A percentile compares a stretch with the other conserved stretches of the same genome.
Conservation (phyloP, 2,329 filamentous ascomycete genomes). For the Periconia sp. region DNA sequence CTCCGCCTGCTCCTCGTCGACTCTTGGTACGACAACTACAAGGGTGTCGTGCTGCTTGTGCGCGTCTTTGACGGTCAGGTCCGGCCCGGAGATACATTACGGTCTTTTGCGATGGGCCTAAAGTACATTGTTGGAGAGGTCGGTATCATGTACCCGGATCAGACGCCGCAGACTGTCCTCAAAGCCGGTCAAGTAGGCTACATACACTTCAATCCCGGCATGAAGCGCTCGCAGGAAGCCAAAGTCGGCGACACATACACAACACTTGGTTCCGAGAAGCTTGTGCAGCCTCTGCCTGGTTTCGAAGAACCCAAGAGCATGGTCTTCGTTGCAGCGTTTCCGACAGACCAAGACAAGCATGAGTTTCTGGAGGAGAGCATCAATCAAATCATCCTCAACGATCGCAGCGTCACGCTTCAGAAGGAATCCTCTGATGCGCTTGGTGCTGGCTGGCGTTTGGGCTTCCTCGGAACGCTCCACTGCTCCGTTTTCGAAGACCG, state of each 20-base stretch:
- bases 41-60: constrained; percentile 89
- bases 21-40: constrained; percentile 97
- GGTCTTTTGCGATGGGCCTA: constrained; percentile 84
- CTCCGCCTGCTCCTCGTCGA: constrained; percentile 89
- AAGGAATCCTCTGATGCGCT: constrained; percentile 95
- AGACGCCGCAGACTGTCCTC: constrained; percentile 78
- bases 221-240: constrained; percentile 95
- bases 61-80: constrained; percentile 89
- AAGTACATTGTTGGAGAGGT: constrained; percentile 96
- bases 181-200: constrained; percentile 96
- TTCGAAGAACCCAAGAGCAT: constrained; percentile 98
- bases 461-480: constrained; percentile 94
- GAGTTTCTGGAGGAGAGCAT: constrained; percentile 91
- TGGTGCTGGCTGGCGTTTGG: constrained; percentile 90
- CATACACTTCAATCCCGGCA: constrained; percentile 95
- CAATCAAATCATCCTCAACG: constrained; percentile 89
- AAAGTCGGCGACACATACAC: constrained; percentile 97
- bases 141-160: constrained; percentile 91
- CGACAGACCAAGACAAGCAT: constrained; percentile 88
- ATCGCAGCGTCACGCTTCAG: constrained; percentile 89
- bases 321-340: constrained; percentile 98
- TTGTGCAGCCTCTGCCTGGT: constrained; percentile 82
- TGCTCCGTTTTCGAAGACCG: constrained; percentile 99
- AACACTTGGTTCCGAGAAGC: constrained; percentile 74
- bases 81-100: constrained; percentile 80